Evolutionary conservation across 108 stramenopile genomes (phyloP).

Genomic region (Fragilaria crotonensis): DNA sequence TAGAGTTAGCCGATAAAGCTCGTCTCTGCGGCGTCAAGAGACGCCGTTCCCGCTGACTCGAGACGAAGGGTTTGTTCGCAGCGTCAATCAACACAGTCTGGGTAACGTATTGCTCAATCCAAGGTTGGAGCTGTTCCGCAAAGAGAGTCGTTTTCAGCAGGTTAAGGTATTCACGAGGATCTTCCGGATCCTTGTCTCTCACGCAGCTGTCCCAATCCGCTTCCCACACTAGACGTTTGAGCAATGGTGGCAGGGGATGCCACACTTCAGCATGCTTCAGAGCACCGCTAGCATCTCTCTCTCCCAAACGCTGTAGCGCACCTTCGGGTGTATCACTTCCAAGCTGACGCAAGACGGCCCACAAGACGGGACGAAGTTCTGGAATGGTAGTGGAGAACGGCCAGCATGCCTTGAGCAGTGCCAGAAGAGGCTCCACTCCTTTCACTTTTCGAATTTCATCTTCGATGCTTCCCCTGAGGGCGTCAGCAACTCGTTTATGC

Average conservation of each 20-base stretch:
- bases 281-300: conserved; percentile 38
- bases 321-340: conserved; percentile 64
- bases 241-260: conserved; percentile 49
- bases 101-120: conserved; percentile 42
- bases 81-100: conserved; percentile 32
- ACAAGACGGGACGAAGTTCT: conserved; percentile 69
- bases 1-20: conserved; percentile 22
- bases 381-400: conserved; percentile 60
- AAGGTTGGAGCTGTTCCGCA: conserved; percentile 52
- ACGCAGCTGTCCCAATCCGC: conserved; percentile 72
- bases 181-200: conserved; percentile 20
- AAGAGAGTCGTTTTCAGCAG: conserved; percentile 56
- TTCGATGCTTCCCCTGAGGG: conserved; percentile 62
- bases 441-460: conserved; percentile 73
- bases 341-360: conserved; percentile 67
- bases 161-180: conserved; percentile 34
- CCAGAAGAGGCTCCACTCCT: conserved; percentile 34
- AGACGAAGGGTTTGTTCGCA: conserved; percentile 63
- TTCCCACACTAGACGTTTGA: conserved; percentile 79
- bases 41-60: conserved; percentile 44
- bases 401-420: conserved; percentile 62
- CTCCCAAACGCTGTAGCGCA: conserved; percentile 50
- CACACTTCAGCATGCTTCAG: conserved; percentile 70
- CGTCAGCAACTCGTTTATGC: conserved; percentile 63
- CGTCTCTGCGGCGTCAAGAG: conserved; percentile 55